These are phyloP conservation scores for Fusarium lateritium DNA, from an alignment of 2,329 filamentous ascomycete genomes.

Conservation along the genomic window DNA sequence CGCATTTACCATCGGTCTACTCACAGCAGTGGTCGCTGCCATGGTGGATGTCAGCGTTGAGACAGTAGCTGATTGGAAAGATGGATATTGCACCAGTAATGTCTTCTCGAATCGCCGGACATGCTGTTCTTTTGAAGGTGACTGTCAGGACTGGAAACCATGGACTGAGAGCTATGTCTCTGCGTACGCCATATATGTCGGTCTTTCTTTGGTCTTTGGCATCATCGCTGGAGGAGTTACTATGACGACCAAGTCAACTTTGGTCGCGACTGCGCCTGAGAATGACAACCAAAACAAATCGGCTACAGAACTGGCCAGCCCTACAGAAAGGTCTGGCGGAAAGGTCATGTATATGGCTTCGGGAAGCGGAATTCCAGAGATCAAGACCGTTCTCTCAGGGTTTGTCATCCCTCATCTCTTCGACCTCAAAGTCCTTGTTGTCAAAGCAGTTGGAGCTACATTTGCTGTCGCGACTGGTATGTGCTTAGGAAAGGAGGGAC, in stretches of 20 bases:
- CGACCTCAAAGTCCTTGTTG: conserved; percentile 29
- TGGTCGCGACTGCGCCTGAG: not conserved
- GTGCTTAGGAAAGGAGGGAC: conserved; percentile 37
- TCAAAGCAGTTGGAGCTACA: conserved; percentile 31
- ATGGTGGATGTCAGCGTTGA: conserved; percentile 37
- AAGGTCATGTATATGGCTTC: conserved; percentile 40
- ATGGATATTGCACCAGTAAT: conserved; percentile 29
- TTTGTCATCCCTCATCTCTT: conserved; percentile 35
- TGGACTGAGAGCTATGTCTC: conserved; percentile 24
- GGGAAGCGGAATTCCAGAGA: conserved; percentile 37
- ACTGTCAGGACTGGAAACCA: conserved; percentile 4
- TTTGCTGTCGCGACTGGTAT: conserved; percentile 39
- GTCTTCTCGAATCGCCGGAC: conserved; percentile 11
- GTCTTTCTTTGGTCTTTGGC: conserved; percentile 21
- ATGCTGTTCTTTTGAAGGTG: conserved; percentile 2
- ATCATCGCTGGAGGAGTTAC: conserved; percentile 26
- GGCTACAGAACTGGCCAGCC: not conserved
- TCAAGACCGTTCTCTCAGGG: conserved; percentile 30
- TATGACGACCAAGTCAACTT: conserved; percentile 25
- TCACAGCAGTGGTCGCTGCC: conserved; percentile 22
- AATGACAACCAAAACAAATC: accelerated
- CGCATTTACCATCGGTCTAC: conserved; percentile 29
- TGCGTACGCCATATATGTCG: conserved; percentile 26
- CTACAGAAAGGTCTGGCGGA: not conserved
- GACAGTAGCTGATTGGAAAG: conserved; percentile 30